These are phyloP conservation scores for Pholiota conissans DNA, from an alignment of 768 basidiomycete species.

Conservation along the genomic window DNA sequence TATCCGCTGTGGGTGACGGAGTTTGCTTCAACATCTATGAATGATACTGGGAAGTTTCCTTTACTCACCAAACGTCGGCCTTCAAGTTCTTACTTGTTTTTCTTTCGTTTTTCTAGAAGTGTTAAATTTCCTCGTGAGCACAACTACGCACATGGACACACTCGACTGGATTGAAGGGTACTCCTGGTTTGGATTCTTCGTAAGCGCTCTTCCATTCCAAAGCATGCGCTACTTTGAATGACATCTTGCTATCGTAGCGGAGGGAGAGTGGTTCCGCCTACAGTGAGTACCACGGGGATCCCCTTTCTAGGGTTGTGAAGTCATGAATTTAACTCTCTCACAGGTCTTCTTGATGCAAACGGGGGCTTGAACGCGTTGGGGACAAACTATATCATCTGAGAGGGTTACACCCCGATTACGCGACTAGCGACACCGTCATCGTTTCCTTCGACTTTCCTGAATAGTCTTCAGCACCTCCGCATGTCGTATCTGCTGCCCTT, in stretches of 20 bases:
- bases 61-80: not conserved
- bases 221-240: not conserved
- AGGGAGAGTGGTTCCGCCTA: slow-evolving; percentile 6
- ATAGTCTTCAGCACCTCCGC: slow-evolving; percentile 5
- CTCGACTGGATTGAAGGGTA: slow-evolving; percentile 9
- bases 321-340: not conserved
- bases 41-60: slow-evolving; percentile 2
- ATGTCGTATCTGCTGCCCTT: not conserved
- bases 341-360: slow-evolving; percentile 9
- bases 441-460: slow-evolving; percentile 1
- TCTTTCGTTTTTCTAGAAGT: slow-evolving; percentile 4
- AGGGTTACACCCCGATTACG: not conserved
- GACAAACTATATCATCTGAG: slow-evolving; percentile 1
- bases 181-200: slow-evolving; percentile 11
- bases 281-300: slow-evolving; percentile 1
- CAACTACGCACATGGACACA: slow-evolving; percentile 2
- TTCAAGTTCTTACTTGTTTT: not conserved
- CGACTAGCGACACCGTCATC: not conserved
- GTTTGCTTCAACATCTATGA: slow-evolving; percentile 9
- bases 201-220: not conserved
- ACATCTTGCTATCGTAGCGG: slow-evolving; percentile 1
- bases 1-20: slow-evolving; percentile 38
- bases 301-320: not conserved
- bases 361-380: slow-evolving; percentile 7
- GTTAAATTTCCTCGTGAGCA: slow-evolving; percentile 1